phyloP scores from a whole-genome alignment of 2,329 filamentous ascomycete genomes.

The Macroventuria anomochaeta region DNA sequence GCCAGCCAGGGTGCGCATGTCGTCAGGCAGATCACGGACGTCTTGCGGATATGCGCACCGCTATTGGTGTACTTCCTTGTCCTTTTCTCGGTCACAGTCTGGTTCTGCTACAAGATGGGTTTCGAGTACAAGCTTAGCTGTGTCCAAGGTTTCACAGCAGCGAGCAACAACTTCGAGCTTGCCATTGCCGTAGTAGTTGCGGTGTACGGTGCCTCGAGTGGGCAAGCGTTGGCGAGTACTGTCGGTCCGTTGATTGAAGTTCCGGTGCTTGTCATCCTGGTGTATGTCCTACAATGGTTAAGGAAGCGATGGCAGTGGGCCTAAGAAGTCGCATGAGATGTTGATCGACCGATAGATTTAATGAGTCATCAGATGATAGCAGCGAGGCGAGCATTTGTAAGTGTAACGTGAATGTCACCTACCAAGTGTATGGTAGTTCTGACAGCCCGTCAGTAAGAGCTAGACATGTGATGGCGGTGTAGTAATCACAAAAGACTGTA shows the following conservation, averaged over 20 bases:
- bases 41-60: slow-evolving; percentile 80
- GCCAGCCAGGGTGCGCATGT: slow-evolving; percentile 81
- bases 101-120: slow-evolving; percentile 67
- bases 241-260: slow-evolving; percentile 89
- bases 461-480: slow-evolving; percentile 4
- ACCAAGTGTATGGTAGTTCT: background rate
- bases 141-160: slow-evolving; percentile 87
- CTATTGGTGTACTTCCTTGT: slow-evolving; percentile 80
- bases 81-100: slow-evolving; percentile 75
- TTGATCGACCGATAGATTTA: background rate
- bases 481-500: background rate
- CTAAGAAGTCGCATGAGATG: slow-evolving; percentile 12
- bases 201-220: slow-evolving; percentile 76
- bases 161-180: slow-evolving; percentile 92
- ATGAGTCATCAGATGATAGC: background rate
- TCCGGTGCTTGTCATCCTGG: slow-evolving; percentile 76
- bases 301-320: slow-evolving; percentile 62
- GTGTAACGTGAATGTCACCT: background rate
- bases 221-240: slow-evolving; percentile 81
- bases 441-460: background rate
- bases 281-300: slow-evolving; percentile 73
- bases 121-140: slow-evolving; percentile 74
- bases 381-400: background rate
- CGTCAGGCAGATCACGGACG: slow-evolving; percentile 83
- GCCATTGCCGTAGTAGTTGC: slow-evolving; percentile 88